Conservation (phyloP, 345 rosid species). For the Arabidopsis arenosa region DNA sequence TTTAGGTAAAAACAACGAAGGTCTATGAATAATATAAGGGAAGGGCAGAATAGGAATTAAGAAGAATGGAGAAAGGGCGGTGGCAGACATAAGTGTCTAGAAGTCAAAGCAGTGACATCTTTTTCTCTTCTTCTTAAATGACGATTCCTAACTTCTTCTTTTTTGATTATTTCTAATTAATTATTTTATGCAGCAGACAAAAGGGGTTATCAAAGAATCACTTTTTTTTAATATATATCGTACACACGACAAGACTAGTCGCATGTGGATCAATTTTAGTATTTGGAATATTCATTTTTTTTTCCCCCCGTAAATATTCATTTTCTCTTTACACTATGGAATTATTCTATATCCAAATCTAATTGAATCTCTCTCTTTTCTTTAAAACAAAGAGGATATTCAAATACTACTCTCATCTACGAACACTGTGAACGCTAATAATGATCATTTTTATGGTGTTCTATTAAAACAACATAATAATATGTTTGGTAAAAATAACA, state of each 20-base stretch:
- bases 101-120: constrained; percentile 33
- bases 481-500: background rate
- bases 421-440: background rate
- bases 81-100: constrained; percentile 33
- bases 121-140: constrained; percentile 4
- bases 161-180: background rate
- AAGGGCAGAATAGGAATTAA: constrained; percentile 1
- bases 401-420: background rate
- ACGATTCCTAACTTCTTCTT: background rate
- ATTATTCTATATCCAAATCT: constrained; percentile 25
- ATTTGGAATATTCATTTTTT: background rate
- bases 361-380: constrained; percentile 4
- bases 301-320: constrained; percentile 2
- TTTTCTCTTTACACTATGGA: background rate
- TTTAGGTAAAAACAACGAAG: too few relatives aligned
- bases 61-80: background rate
- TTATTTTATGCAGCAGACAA: background rate
- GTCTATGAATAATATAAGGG: background rate
- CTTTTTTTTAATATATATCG: background rate
- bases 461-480: background rate
- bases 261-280: constrained; percentile 21
- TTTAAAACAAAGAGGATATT: background rate
- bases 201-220: background rate
- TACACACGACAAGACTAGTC: constrained; percentile 7
- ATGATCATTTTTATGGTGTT: background rate